Percentiles rank a stretch among this genome's conserved stretches.
These are phyloP conservation scores for Pseudomonodictys pantanalensis DNA, from an alignment of 495 filamentous ascomycete species.

Conservation along the genomic window DNA sequence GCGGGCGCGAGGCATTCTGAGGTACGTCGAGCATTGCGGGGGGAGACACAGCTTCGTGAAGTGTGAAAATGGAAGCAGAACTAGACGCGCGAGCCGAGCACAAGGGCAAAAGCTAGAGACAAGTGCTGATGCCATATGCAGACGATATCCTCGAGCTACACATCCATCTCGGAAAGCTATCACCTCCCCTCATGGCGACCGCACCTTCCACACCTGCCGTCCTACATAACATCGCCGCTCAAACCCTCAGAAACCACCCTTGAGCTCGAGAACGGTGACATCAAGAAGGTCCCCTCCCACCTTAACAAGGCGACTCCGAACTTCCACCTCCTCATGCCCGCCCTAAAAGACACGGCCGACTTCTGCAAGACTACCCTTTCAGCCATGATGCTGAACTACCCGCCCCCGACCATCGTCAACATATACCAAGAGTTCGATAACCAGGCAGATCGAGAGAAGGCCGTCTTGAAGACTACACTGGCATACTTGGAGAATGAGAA, in stretches of 20 bases:
- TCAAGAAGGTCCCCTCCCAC: slow-evolving; percentile 35
- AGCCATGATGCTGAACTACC: slow-evolving; percentile 60
- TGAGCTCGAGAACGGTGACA: slow-evolving; percentile 25
- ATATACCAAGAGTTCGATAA: slow-evolving; percentile 46
- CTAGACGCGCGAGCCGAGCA: background rate
- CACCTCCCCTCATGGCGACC: slow-evolving; percentile 30
- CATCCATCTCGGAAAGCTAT: slow-evolving; percentile 21
- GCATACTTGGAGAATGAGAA: slow-evolving; percentile 53
- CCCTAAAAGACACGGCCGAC: slow-evolving; percentile 48
- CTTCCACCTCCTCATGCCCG: slow-evolving; percentile 63
- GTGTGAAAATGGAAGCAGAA: background rate
- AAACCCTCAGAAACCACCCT: slow-evolving; percentile 27
- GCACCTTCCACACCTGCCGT: slow-evolving; percentile 15
- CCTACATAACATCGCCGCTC: slow-evolving; percentile 16
- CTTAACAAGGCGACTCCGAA: slow-evolving; percentile 50
- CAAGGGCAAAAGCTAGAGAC: too few relatives aligned
- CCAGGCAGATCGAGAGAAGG: slow-evolving; percentile 15
- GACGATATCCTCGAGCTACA: slow-evolving; percentile 27
- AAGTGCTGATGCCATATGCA: slow-evolving; percentile 5
- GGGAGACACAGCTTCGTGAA: background rate
- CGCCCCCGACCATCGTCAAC: slow-evolving; percentile 56
- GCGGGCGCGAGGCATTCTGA: slow-evolving; percentile 17
- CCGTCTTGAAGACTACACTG: slow-evolving; percentile 49
- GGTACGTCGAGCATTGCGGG: slow-evolving; percentile 16
- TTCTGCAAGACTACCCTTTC: slow-evolving; percentile 62